Base-by-base conservation (phyloP, 345 rosid species). In the Gossypium turneri region DNA sequence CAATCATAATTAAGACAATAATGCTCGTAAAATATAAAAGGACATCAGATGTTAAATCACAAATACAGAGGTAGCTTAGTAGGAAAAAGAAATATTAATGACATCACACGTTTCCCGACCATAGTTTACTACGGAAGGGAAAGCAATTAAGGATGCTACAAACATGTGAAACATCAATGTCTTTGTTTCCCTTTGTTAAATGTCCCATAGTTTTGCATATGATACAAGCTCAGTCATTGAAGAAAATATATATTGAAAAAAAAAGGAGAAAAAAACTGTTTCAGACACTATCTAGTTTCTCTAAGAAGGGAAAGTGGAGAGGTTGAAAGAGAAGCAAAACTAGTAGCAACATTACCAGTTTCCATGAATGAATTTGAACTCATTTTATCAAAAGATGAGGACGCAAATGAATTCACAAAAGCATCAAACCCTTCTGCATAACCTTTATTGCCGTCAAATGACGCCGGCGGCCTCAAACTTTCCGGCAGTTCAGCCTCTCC, bases 401-500 rank as follows among this genome's bases (percentile, higher is more conserved):
- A 83, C 5, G 82, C 81, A 34, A 68, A 79, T 0, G 88, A 76
- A 20, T 77, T 55, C 9, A 63, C 12, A 59, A 63, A 80, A 12
- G 79, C 81, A 73, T 85, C 85, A 47, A 88, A 83, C 2, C 83
- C 83, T 16, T 83, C 83, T 0, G 11, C 20, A 0, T 1, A 38
- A 44, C 74, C 79, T 34, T 53, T 63, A 16, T 50, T 29, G 10
- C 70, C 48, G 1, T 76, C 77, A 4, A 38, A 67, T 7, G 67
- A 74, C 15, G 47, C 63, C 1, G 82, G 80, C 2, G 79, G 63
- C 50, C 69, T 63, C 44, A 77, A 53, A 3, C 45, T 59, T 45
- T 78, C 81, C 0, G 91, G 88, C 70, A 84, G 62, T 9, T 65
- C 79, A 10, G 76, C 81, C 75, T 92, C 92, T 44, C 90, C 90